These are phyloP conservation scores for Bertia moriformis DNA, from an alignment of 2,329 filamentous ascomycete genomes.

Conservation along the genomic window DNA sequence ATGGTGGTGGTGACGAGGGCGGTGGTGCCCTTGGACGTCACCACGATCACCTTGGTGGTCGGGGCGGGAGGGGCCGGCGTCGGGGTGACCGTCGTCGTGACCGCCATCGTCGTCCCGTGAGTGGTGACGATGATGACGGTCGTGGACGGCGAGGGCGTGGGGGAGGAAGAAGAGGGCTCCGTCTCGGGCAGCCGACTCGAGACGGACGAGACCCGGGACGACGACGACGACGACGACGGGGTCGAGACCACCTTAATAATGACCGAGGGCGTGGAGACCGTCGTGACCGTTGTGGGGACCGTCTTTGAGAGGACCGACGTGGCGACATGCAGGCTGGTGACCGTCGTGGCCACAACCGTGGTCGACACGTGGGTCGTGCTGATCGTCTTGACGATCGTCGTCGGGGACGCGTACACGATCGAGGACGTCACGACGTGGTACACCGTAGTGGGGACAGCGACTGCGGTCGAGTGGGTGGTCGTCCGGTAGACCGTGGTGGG, in stretches of 20 bases:
- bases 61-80: too few species aligned
- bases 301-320: not conserved
- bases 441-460: not conserved
- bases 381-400: not conserved
- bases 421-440: not conserved
- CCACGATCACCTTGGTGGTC: too few species aligned
- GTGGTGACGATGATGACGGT: too few species aligned
- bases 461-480: not conserved
- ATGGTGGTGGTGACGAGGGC: constrained; percentile 15
- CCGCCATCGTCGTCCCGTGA: too few species aligned
- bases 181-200: not conserved
- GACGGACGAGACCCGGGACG: not conserved
- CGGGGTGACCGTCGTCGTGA: too few species aligned
- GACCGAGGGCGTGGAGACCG: too few species aligned
- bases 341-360: not conserved
- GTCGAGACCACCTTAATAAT: not conserved
- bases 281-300: not conserved
- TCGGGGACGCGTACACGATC: not conserved
- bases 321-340: not conserved
- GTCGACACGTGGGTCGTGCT: not conserved
- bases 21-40: constrained; percentile 7
- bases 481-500: not conserved
- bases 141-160: too few species aligned
- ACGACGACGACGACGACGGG: not conserved
- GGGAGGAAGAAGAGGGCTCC: not conserved